phyloP scores from a whole-genome alignment of 306 rosid species.

The Sicyos edulis region DNA sequence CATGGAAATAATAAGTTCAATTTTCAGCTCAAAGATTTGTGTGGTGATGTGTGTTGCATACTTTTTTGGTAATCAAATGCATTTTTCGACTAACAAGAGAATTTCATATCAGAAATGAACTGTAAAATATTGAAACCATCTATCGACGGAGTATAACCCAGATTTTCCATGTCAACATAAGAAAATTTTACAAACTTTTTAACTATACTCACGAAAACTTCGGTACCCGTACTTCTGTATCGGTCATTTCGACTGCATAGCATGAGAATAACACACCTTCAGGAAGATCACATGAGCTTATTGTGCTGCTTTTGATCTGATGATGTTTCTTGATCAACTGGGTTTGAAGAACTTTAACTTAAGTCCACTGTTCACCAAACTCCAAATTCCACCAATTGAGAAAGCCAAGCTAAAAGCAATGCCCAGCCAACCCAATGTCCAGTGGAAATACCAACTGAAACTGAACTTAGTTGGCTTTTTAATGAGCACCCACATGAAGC shows the following conservation, averaged over 20 bases:
- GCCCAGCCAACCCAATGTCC: conserved; percentile 91
- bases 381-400: conserved; percentile 95
- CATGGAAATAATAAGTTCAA: not conserved
- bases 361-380: conserved; percentile 87
- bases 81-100: not conserved
- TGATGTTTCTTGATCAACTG: conserved; percentile 29
- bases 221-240: not conserved
- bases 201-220: not conserved
- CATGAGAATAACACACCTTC: not conserved
- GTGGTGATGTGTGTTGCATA: not conserved
- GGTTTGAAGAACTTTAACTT: conserved; percentile 94
- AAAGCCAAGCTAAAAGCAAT: conserved; percentile 87
- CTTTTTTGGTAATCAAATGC: not conserved
- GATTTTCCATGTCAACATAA: not conserved
- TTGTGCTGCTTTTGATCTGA: not conserved
- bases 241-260: not conserved
- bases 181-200: conserved; percentile 1
- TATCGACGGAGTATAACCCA: not conserved
- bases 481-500: conserved; percentile 99
- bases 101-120: not conserved
- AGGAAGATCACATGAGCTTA: conserved; percentile 3
- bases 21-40: not conserved
- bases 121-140: not conserved
- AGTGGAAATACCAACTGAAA: conserved; percentile 90
- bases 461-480: conserved; percentile 80